Evolutionary conservation across 108 stramenopile genomes (phyloP).

Genomic region (Halocafeteria seosinensis): DNA sequence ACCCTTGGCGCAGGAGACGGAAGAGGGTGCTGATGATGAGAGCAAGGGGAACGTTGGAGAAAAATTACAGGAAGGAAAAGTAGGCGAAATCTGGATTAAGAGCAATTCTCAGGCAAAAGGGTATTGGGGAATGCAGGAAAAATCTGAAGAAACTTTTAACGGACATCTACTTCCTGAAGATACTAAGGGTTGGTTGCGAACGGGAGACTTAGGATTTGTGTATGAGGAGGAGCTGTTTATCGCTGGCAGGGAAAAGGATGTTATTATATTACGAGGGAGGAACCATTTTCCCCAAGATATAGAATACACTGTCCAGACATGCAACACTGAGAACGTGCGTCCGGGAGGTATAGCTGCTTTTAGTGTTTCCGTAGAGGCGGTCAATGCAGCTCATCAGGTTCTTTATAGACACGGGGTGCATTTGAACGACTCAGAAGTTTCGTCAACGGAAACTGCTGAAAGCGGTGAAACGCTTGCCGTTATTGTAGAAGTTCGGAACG

Average conservation of each 20-base stretch:
- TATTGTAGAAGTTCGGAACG: constrained; percentile 52
- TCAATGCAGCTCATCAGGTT: neutral
- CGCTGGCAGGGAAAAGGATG: constrained; percentile 78
- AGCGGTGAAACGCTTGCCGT: constrained; percentile 59
- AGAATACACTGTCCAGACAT: constrained; percentile 70
- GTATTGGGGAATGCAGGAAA: constrained; percentile 34
- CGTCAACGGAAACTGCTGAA: neutral
- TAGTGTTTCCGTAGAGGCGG: neutral
- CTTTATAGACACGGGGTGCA: neutral
- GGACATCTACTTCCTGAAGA: neutral
- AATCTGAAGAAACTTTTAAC: constrained; percentile 21
- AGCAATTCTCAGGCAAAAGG: constrained; percentile 65
- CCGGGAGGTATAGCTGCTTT: constrained; percentile 95
- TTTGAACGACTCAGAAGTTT: too few relatives aligned
- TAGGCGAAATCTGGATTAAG: constrained; percentile 84
- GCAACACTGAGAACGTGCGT: constrained; percentile 25
- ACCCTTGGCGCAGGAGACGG: neutral
- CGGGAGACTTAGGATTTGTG: constrained; percentile 91
- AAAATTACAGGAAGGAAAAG: constrained; percentile 1
- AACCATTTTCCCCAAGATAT: constrained; percentile 98
- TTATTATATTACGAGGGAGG: constrained; percentile 86
- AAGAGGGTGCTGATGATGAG: neutral
- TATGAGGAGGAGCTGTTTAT: constrained; percentile 78
- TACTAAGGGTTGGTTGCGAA: constrained; percentile 49
- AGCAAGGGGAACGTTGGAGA: neutral